phyloP scores from a whole-genome alignment of 169 alveolate species.

The Plasmodium yoelii region DNA sequence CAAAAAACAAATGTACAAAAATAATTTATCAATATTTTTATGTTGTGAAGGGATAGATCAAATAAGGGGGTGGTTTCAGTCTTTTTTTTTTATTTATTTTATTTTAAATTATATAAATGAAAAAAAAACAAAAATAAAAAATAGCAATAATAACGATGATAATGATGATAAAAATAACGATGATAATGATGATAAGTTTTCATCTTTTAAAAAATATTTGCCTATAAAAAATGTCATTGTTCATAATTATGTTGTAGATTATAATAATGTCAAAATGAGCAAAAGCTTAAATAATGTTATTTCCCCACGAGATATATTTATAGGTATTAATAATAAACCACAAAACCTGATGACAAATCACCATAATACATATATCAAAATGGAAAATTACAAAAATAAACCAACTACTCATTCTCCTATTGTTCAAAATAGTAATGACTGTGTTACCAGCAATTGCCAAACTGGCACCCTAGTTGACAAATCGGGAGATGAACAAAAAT shows the following conservation, averaged over 20 bases:
- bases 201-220: conserved; percentile 50
- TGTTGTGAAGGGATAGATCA: conserved; percentile 90
- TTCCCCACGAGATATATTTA: conserved; percentile 91
- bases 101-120: conserved; percentile 25
- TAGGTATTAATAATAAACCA: conserved; percentile 77
- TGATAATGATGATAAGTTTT: too few species aligned
- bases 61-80: conserved; percentile 91
- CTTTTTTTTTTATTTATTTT: conserved; percentile 80
- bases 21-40: conserved; percentile 13
- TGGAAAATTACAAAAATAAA: neutral
- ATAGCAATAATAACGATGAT: too few species aligned
- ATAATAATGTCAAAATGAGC: conserved; percentile 94
- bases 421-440: too few species aligned
- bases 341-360: neutral
- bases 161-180: too few species aligned
- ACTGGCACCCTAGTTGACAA: too few species aligned
- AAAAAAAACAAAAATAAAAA: neutral
- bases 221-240: conserved; percentile 93
- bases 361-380: neutral
- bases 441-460: too few species aligned
- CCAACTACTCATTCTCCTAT: neutral
- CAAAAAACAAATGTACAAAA: neutral
- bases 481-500: too few species aligned
- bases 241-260: conserved; percentile 96
- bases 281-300: conserved; percentile 95